Base-by-base conservation (phyloP, 768 basidiomycete species). In the Trametes cinnabarina region DNA sequence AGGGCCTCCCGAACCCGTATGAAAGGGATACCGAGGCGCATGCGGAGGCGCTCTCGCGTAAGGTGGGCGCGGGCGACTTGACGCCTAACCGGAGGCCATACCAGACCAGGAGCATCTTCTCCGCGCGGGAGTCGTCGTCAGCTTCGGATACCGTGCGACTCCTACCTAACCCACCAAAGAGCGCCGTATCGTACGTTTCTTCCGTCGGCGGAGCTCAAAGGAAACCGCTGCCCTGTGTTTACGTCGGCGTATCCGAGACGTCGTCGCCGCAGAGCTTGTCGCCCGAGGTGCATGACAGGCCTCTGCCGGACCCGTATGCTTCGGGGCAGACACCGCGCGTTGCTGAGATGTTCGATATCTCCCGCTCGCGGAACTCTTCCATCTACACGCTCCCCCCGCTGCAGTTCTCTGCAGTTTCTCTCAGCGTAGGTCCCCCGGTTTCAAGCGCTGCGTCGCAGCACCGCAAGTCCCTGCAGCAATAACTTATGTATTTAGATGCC, bases 41-140 rank as follows among this genome's bases (percentile, higher is more conserved):
- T 7, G 12, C 8, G 12, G 50, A 28, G 41, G 43, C 42, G 14
- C 22, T 58, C 20, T 8, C 23, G 37, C 41, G 30, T 12, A 51
- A 57, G 19, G 22, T 25, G 7, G 20, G 23, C 17, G 39, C 47
- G 11, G 47, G 34, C 19, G 55, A 50, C 39, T 30, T 57, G 6
- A 42, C 50, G 40, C 55, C 55, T 3, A 57, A 41, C 12, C 47
- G 47, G 30, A 30, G 39, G 17, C 55, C 15, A 15, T 47, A 48
- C 46, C 41, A 23, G 39, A 48, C 39, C 26, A 30, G 51, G 51
- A 52, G 41, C 51, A 22, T 52, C 22, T 22, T 20, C 19, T n/a
- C 6, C 1, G 28, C 35, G 40, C 51, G 51, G 5, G 51, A 42
- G 14, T 52, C 51, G 19, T 42, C 51, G 11, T 32, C 39, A 1